Conservation (phyloP, 2,329 filamentous ascomycete species). For the Penicillium brasilianum region DNA sequence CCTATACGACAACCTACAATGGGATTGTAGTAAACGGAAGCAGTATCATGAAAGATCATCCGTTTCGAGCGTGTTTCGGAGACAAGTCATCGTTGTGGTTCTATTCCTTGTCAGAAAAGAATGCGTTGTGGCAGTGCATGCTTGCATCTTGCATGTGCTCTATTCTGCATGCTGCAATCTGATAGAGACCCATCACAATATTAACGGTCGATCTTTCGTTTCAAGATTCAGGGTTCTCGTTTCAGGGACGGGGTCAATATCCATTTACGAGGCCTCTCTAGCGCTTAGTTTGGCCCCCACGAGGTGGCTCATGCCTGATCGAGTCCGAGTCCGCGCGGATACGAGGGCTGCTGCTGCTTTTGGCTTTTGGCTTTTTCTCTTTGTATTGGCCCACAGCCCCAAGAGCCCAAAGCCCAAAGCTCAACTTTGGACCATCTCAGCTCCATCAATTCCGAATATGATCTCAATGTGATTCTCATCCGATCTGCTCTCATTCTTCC, state of each 20-base stretch:
- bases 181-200: not conserved
- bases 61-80: too few species aligned
- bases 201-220: not conserved
- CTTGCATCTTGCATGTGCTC: too few species aligned
- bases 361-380: too few species aligned
- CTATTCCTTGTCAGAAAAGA: not conserved
- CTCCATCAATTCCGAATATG: not conserved
- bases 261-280: not conserved
- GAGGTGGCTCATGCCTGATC: too few species aligned
- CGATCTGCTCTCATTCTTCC: not conserved
- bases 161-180: not conserved
- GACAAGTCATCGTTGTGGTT: too few species aligned
- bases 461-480: constrained; percentile 2
- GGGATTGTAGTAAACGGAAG: too few species aligned
- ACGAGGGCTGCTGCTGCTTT: constrained; percentile 1
- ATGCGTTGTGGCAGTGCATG: not conserved
- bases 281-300: not conserved
- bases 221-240: not conserved
- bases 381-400: too few species aligned
- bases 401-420: too few species aligned
- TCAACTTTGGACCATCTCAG: too few species aligned
- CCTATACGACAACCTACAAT: too few species aligned
- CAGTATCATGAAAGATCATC: too few species aligned
- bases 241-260: not conserved
- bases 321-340: too few species aligned